Conservation (phyloP, 2,329 filamentous ascomycete genomes). For the Fusarium lyarnte region DNA sequence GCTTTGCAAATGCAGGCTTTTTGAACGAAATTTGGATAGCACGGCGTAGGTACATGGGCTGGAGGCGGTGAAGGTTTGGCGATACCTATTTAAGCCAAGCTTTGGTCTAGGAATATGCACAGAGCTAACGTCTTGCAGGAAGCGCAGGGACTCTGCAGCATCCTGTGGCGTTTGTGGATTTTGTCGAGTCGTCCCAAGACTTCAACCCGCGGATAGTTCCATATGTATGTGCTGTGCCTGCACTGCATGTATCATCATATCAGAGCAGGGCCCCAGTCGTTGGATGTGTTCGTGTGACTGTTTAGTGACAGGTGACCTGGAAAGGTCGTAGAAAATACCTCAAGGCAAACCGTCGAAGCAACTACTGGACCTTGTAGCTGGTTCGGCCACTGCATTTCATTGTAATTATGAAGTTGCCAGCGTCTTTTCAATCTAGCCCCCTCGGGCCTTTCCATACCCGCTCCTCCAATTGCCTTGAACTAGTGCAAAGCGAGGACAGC, state of each 20-base stretch:
- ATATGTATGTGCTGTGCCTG: not conserved
- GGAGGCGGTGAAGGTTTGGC: constrained; percentile 43
- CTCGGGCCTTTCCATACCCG: constrained; percentile 28
- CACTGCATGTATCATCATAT: constrained; percentile 7
- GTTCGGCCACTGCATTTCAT: constrained; percentile 1
- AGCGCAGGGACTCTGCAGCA: constrained; percentile 24
- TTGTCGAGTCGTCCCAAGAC: constrained; percentile 3
- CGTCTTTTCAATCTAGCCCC: constrained; percentile 3
- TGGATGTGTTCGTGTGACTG: not conserved
- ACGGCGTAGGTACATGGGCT: constrained; percentile 4
- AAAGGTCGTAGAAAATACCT: constrained; percentile 28
- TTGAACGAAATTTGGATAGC: constrained; percentile 26
- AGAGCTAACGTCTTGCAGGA: constrained; percentile 36
- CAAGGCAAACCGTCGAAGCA: not conserved
- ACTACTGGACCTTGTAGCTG: not conserved
- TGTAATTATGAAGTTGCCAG: not conserved
- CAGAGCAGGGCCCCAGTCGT: not conserved
- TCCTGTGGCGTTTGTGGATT: constrained; percentile 3
- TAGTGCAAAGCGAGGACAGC: constrained; percentile 7
- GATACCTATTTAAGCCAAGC: constrained; percentile 41
- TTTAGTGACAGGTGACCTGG: not conserved
- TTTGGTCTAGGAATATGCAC: constrained; percentile 37
- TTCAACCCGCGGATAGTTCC: constrained; percentile 20
- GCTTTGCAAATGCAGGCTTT: constrained; percentile 42
- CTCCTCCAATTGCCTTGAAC: constrained; percentile 20